phyloP scores from a whole-genome alignment of 2,329 filamentous ascomycete species.

The Colletotrichum sp. region DNA sequence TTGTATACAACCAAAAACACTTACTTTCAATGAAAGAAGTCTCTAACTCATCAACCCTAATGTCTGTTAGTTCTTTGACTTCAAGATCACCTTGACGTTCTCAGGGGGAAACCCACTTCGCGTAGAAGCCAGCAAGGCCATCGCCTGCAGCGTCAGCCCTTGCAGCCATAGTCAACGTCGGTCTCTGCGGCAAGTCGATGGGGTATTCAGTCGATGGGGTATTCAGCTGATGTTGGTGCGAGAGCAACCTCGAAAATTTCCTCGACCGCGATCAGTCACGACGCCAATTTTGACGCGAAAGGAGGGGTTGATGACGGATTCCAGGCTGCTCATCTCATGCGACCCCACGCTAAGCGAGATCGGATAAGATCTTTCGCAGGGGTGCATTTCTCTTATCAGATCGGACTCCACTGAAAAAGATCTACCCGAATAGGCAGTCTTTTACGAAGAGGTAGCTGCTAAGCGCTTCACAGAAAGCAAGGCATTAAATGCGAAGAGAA shows the following conservation, averaged over 20 bases:
- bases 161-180: neutral
- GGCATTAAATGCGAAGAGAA: neutral
- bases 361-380: neutral
- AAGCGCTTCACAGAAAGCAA: neutral
- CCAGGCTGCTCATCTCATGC: neutral
- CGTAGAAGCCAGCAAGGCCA: neutral
- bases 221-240: neutral
- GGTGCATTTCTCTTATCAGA: neutral
- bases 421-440: neutral
- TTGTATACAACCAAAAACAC: neutral
- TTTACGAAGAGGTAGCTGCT: neutral
- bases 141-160: neutral
- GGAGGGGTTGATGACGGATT: conserved; percentile 6
- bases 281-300: neutral
- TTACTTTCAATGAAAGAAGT: neutral
- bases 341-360: conserved; percentile 6
- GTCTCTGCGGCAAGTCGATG: neutral
- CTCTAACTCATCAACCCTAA: conserved; percentile 10
- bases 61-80: neutral
- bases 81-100: neutral
- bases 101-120: neutral
- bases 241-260: neutral
- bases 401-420: neutral
- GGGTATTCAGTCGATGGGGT: neutral
- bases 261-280: neutral